Conservation (phyloP, 371 early-diverging fungal species). For the Actinomortierella wolfii region DNA sequence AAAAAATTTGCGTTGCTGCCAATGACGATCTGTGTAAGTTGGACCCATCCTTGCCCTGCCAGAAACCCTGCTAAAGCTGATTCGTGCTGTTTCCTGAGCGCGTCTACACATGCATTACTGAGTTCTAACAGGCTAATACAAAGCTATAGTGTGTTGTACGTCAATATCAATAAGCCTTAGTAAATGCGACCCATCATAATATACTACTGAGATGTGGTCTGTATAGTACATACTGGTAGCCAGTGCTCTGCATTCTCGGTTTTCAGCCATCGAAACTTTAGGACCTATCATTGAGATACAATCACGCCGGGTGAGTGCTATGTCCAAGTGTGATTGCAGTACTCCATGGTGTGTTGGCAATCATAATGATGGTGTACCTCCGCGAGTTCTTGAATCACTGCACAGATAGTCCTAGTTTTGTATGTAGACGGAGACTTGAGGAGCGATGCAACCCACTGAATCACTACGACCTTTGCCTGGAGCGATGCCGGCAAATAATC, state of each 20-base stretch:
- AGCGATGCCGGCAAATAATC: constrained; percentile 6
- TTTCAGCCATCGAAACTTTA: constrained; percentile 14
- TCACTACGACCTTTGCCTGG: constrained; percentile 12
- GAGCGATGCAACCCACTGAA: constrained; percentile 22
- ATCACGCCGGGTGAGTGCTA: background rate
- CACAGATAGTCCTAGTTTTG: constrained; percentile 2
- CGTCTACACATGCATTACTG: constrained; percentile 21
- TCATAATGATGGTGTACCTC: constrained; percentile 8
- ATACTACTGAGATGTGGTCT: no score
- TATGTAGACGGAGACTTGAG: constrained; percentile 7
- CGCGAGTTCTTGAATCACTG: constrained; percentile 22
- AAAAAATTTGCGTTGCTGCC: constrained; percentile 21
- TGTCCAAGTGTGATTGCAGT: no score
- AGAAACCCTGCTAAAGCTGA: constrained; percentile 6
- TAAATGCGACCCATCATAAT: background rate
- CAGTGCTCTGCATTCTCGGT: constrained; percentile 32
- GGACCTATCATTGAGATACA: constrained; percentile 14
- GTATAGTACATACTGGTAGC: constrained; percentile 25
- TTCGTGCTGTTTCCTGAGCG: constrained; percentile 7
- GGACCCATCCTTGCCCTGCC: constrained; percentile 7
- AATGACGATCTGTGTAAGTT: constrained; percentile 18
- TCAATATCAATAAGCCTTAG: background rate
- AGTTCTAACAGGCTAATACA: constrained; percentile 17
- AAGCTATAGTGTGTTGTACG: constrained; percentile 7
- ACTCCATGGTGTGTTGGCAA: background rate